Evolutionary conservation across 2,329 filamentous ascomycete genomes (phyloP).

Genomic region (Emericellopsis atlantica): DNA sequence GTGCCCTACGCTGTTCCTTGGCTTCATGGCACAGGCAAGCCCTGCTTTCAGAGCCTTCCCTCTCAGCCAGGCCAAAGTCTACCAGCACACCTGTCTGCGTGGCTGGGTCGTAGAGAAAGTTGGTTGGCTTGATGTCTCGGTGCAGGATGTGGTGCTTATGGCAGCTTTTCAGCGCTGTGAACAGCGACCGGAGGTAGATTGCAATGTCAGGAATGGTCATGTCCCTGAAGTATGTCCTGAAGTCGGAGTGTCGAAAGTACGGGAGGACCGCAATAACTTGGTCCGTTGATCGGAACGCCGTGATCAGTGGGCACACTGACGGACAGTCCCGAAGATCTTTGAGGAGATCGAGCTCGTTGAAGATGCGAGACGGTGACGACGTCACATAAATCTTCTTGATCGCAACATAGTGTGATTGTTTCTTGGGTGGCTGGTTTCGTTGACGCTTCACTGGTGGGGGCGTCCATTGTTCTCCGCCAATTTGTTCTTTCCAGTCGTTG

Average conservation of each 20-base stretch:
- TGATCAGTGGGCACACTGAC: slow-evolving; percentile 89
- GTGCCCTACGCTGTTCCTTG: slow-evolving; percentile 46
- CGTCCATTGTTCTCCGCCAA: slow-evolving; percentile 53
- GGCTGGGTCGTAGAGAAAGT: slow-evolving; percentile 83
- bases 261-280: slow-evolving; percentile 92
- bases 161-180: slow-evolving; percentile 72
- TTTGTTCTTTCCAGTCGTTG: slow-evolving; percentile 76
- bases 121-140: slow-evolving; percentile 93
- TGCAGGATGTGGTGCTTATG: slow-evolving; percentile 81
- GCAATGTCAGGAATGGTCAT: slow-evolving; percentile 80
- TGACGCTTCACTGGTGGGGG: slow-evolving; percentile 51
- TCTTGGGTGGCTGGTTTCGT: slow-evolving; percentile 20
- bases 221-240: slow-evolving; percentile 84
- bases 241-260: slow-evolving; percentile 92
- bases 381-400: slow-evolving; percentile 99
- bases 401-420: slow-evolving; percentile 65
- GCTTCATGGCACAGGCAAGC: slow-evolving; percentile 71
- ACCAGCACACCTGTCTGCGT: slow-evolving; percentile 79
- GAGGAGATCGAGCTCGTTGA: slow-evolving; percentile 91
- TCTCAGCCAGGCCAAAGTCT: slow-evolving; percentile 96
- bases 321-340: slow-evolving; percentile 73
- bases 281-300: slow-evolving; percentile 87
- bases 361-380: slow-evolving; percentile 81
- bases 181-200: slow-evolving; percentile 79
- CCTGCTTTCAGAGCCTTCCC: slow-evolving; percentile 63